phyloP scores from a whole-genome alignment of 768 basidiomycete genomes.

The Pisolithus sp. region DNA sequence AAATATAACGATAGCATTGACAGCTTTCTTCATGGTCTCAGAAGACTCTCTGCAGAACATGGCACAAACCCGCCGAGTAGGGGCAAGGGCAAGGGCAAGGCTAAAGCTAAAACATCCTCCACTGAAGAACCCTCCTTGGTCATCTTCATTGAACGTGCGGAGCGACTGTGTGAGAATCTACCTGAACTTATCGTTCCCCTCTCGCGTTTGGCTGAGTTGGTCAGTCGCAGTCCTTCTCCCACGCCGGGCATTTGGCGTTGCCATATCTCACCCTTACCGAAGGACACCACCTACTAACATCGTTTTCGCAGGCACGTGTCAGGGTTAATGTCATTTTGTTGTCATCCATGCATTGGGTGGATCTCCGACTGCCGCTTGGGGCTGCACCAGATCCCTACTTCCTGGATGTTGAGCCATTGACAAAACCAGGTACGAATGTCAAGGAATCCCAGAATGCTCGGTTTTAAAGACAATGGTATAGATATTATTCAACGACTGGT shows the following conservation, averaged over 20 bases:
- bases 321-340: constrained; percentile 57
- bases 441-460: neutral
- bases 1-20: constrained; percentile 39
- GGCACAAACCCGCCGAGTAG: neutral
- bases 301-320: constrained; percentile 42
- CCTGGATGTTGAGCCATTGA: constrained; percentile 45
- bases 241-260: neutral
- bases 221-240: constrained; percentile 26
- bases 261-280: neutral
- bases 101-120: constrained; percentile 16
- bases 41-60: constrained; percentile 28
- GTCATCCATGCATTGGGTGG: constrained; percentile 64
- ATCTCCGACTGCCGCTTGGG: constrained; percentile 62
- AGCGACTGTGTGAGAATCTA: constrained; percentile 54
- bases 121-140: constrained; percentile 37
- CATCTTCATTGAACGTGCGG: constrained; percentile 60
- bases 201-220: constrained; percentile 65
- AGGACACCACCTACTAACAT: constrained; percentile 4
- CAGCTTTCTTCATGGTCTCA: constrained; percentile 34
- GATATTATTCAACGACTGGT: constrained; percentile 33
- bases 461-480: constrained; percentile 6
- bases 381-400: constrained; percentile 70
- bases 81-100: constrained; percentile 23
- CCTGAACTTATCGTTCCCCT: constrained; percentile 67
- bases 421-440: constrained; percentile 48